Conservation (phyloP, 768 basidiomycete species). For the Leucocoprinus sp. region DNA sequence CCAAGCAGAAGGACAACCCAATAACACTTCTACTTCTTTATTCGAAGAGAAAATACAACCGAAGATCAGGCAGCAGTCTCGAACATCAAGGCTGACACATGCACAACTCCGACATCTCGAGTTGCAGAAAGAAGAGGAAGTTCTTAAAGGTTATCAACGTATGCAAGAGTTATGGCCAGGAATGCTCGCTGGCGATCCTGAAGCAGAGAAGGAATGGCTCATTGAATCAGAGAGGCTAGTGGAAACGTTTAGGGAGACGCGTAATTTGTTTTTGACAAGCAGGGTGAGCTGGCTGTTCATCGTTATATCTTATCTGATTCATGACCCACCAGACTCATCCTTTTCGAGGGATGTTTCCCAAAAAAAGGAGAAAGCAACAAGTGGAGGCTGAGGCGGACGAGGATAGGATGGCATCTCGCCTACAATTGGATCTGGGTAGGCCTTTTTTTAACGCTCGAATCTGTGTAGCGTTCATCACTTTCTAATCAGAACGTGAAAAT, state of each 20-base stretch:
- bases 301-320: neutral
- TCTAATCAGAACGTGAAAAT: conserved; percentile 45
- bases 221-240: conserved; percentile 78
- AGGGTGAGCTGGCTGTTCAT: conserved; percentile 40
- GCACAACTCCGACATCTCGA: conserved; percentile 59
- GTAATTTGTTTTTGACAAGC: conserved; percentile 72
- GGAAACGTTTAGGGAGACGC: conserved; percentile 84
- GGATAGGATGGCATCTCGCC: conserved; percentile 65
- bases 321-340: conserved; percentile 32
- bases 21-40: conserved; percentile 35
- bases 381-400: conserved; percentile 49
- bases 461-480: neutral
- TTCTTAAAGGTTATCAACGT: conserved; percentile 46
- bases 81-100: conserved; percentile 36
- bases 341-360: conserved; percentile 66
- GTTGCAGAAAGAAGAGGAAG: conserved; percentile 57
- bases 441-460: neutral
- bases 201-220: conserved; percentile 67
- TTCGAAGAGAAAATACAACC: conserved; percentile 51
- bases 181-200: conserved; percentile 36
- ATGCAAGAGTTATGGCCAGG: conserved; percentile 56
- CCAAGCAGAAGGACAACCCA: conserved; percentile 14
- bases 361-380: conserved; percentile 29
- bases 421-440: conserved; percentile 69
- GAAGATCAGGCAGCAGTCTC: conserved; percentile 25